Percentiles rank a stretch among this genome's conserved stretches.
These are phyloP conservation scores for Westerdykella ornata DNA, from an alignment of 2,329 filamentous ascomycete genomes.

Conservation along the genomic window DNA sequence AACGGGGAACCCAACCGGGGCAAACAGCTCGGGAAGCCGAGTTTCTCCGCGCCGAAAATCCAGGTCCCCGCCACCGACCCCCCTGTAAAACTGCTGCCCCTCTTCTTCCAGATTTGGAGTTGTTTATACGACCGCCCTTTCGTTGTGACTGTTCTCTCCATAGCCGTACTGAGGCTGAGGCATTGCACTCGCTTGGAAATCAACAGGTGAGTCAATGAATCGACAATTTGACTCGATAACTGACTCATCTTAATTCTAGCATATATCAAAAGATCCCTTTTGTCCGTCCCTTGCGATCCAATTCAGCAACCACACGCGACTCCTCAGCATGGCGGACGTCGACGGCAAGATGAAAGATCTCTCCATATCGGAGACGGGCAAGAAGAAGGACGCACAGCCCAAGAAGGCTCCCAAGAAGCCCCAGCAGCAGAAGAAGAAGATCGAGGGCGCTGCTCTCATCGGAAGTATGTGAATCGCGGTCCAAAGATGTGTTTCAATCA, in stretches of 20 bases:
- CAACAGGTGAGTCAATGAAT: no score
- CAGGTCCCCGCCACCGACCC: no score
- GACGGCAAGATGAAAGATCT: conserved; percentile 44
- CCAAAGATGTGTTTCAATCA: no score
- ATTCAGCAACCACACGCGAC: no score
- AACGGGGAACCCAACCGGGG: background rate
- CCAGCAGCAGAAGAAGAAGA: conserved; percentile 47
- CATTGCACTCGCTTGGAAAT: background rate
- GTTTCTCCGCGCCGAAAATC: background rate
- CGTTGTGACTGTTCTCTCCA: background rate
- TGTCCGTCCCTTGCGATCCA: no score
- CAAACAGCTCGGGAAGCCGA: background rate
- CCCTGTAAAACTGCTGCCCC: no score
- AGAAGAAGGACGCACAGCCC: conserved; percentile 33
- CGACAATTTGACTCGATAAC: no score
- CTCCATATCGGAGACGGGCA: conserved; percentile 35
- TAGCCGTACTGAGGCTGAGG: background rate
- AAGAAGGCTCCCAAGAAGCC: conserved; percentile 38
- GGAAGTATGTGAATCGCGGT: conserved; percentile 47
- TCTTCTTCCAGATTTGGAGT: conserved; percentile 16
- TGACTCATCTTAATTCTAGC: no score
- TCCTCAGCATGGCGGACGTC: conserved; percentile 29
- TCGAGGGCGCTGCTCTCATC: conserved; percentile 61
- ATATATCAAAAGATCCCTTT: no score
- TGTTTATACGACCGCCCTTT: background rate